These are phyloP conservation scores for Blastocystis sp. DNA, from an alignment of 352 stramenopile species.

Conservation along the genomic window DNA sequence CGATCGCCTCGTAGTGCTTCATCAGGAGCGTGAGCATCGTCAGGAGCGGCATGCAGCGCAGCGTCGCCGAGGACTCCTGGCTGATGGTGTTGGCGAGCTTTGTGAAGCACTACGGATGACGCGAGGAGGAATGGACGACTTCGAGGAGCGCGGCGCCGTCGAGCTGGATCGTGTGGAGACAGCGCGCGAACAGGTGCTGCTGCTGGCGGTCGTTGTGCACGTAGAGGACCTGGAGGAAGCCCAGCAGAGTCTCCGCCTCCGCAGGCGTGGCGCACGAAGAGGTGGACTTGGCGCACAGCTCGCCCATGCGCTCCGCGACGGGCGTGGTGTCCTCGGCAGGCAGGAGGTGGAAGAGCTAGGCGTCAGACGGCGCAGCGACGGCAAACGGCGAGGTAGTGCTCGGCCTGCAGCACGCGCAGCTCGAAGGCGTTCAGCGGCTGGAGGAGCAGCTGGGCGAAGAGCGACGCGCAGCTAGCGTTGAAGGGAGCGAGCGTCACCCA, in stretches of 20 bases:
- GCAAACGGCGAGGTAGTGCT: conserved; percentile 82
- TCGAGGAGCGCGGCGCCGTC: conserved; percentile 83
- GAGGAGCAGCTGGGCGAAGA: conserved; percentile 82
- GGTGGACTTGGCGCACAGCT: conserved; percentile 51
- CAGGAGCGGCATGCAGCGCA: conserved; percentile 10
- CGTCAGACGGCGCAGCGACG: conserved; percentile 79
- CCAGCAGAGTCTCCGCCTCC: conserved; percentile 15
- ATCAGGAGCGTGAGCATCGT: conserved; percentile 16
- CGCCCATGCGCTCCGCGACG: conserved; percentile 19
- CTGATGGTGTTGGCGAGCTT: background rate
- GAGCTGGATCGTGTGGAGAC: conserved; percentile 88
- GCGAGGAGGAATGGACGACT: conserved; percentile 77
- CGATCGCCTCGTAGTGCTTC: background rate
- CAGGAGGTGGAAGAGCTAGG: conserved; percentile 15
- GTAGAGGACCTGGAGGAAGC: conserved; percentile 46
- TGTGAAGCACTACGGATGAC: conserved; percentile 12
- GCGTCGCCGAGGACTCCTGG: background rate
- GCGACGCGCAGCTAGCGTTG: conserved; percentile 75
- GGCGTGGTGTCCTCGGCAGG: background rate
- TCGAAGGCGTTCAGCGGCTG: conserved; percentile 80
- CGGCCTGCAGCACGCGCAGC: conserved; percentile 81
- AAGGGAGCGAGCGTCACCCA: background rate
- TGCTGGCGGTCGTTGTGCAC: conserved; percentile 78
- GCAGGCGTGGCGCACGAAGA: conserved; percentile 1
- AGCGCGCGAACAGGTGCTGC: conserved; percentile 87